phyloP scores from a whole-genome alignment of 306 rosid species.

The Cicer judaicum region DNA sequence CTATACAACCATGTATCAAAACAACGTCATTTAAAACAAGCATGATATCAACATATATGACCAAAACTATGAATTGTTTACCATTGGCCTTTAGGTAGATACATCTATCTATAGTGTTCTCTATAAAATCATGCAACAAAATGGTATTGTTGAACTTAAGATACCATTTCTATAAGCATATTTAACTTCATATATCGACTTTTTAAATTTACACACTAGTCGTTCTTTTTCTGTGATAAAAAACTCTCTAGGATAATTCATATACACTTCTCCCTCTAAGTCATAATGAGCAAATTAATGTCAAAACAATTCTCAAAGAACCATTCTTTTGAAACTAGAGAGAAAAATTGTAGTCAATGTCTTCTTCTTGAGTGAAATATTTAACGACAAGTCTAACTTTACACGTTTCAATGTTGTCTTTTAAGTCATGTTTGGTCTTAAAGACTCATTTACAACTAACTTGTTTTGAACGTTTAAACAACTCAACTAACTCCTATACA shows the following conservation, averaged over 20 bases:
- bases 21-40: too few relatives aligned
- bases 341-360: background rate
- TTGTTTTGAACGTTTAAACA: background rate
- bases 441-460: conserved; percentile 1
- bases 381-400: background rate
- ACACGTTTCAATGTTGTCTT: background rate
- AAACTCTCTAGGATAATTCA: too few relatives aligned
- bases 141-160: too few relatives aligned
- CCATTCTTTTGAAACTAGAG: background rate
- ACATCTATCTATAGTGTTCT: too few relatives aligned
- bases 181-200: background rate
- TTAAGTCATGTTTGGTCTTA: conserved; percentile 10
- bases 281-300: background rate
- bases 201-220: too few relatives aligned
- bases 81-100: too few relatives aligned
- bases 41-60: too few relatives aligned
- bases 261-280: background rate
- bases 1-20: too few relatives aligned
- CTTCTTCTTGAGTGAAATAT: background rate
- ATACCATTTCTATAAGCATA: background rate
- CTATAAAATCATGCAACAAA: too few relatives aligned
- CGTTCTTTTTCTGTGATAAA: background rate
- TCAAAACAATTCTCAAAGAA: background rate
- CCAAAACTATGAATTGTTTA: too few relatives aligned
- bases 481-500: conserved; percentile 2